Evolutionary conservation across 441 rosid genomes (phyloP).

Genomic region (Adansonia madagascariensis): DNA sequence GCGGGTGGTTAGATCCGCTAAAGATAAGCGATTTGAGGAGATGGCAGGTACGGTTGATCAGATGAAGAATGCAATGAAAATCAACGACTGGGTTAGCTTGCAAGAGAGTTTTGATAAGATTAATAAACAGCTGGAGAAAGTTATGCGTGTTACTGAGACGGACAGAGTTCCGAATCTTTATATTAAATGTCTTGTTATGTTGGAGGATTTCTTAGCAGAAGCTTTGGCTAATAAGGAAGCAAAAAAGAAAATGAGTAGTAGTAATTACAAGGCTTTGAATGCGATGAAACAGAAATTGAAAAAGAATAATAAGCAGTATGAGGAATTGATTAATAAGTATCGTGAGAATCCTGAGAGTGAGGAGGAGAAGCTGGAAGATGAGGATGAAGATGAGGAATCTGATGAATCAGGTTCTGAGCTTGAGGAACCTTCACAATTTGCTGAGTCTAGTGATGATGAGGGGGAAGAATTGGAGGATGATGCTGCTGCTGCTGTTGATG

Average conservation of each 20-base stretch:
- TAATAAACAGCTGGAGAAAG: conserved; percentile 77
- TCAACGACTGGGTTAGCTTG: conserved; percentile 77
- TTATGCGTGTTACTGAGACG: conserved; percentile 62
- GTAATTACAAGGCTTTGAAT: conserved; percentile 74
- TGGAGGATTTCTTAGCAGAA: conserved; percentile 69
- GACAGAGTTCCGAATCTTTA: conserved; percentile 54
- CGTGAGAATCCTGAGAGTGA: conserved; percentile 67
- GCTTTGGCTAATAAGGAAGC: conserved; percentile 78
- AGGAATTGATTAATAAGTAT: conserved; percentile 54
- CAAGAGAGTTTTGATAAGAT: conserved; percentile 74
- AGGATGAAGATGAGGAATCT: conserved; percentile 44
- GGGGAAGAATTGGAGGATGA: conserved; percentile 36
- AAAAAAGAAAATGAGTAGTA: conserved; percentile 77
- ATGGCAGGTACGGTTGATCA: conserved; percentile 65
- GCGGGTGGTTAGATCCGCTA: conserved; percentile 65
- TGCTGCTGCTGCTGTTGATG: conserved; percentile 34
- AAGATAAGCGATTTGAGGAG: conserved; percentile 72
- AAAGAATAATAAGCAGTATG: conserved; percentile 63
- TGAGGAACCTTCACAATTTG: conserved; percentile 46
- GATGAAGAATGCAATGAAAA: conserved; percentile 80
- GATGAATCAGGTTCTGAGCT: conserved; percentile 33
- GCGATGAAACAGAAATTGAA: conserved; percentile 73
- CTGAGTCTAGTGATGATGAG: conserved; percentile 37
- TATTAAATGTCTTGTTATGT: conserved; percentile 63
- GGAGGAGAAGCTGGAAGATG: conserved; percentile 36